Conservation (phyloP, 1,284 basidiomycete genomes). For the Abortiporus biennis region DNA sequence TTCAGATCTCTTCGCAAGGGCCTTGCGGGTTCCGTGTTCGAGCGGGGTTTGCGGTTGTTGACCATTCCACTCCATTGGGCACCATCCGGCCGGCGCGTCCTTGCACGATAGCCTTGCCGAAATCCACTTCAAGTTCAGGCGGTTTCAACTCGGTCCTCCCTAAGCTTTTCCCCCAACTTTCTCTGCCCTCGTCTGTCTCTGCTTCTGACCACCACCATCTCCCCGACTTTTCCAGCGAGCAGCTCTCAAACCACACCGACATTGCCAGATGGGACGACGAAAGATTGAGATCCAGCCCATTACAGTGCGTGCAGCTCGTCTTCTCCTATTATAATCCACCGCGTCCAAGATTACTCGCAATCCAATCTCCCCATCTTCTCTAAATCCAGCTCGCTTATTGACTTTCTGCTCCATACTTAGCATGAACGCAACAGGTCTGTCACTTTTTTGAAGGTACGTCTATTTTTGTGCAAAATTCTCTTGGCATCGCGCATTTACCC, state of each 20-base stretch:
- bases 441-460: conserved; percentile 80
- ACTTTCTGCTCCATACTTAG: conserved; percentile 37
- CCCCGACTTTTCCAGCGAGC: conserved; percentile 1
- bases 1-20: too few relatives aligned
- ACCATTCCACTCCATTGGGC: conserved; percentile 18
- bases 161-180: not conserved
- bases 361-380: conserved; percentile 12
- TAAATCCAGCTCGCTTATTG: conserved; percentile 19
- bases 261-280: conserved; percentile 67
- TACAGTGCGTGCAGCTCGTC: conserved; percentile 42
- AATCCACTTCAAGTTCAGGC: conserved; percentile 14
- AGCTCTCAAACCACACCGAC: conserved; percentile 6
- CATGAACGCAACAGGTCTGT: conserved; percentile 89
- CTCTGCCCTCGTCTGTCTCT: not conserved
- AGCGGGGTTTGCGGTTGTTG: conserved; percentile 27
- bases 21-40: conserved; percentile 20
- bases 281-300: conserved; percentile 91
- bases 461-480: conserved; percentile 25
- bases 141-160: not conserved
- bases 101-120: conserved; percentile 10
- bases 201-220: not conserved
- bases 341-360: conserved; percentile 16
- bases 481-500: conserved; percentile 31
- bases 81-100: conserved; percentile 15
- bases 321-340: conserved; percentile 18